Evolutionary conservation across 495 filamentous ascomycete species (phyloP).

Genomic region (Penicillium pulvis): DNA sequence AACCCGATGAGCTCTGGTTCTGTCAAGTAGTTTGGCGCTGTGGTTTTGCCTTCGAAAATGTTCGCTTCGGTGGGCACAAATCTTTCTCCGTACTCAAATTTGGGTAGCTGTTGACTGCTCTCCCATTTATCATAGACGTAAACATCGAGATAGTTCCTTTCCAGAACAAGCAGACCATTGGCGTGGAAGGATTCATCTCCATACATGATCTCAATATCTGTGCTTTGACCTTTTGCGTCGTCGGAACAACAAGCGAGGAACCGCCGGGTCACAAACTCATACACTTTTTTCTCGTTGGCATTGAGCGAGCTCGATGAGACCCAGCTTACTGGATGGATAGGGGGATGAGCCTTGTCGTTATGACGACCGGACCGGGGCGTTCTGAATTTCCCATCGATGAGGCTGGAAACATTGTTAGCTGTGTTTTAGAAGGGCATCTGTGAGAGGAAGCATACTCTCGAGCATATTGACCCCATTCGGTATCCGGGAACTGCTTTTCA

Average conservation of each 20-base stretch:
- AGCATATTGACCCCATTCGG: slow-evolving; percentile 80
- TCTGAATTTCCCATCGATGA: slow-evolving; percentile 77
- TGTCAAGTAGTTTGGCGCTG: slow-evolving; percentile 81
- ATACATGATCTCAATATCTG: slow-evolving; percentile 81
- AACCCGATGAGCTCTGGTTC: slow-evolving; percentile 96
- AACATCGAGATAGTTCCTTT: slow-evolving; percentile 91
- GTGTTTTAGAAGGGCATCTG: neutral
- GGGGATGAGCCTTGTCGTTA: slow-evolving; percentile 96
- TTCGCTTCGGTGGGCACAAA: slow-evolving; percentile 90
- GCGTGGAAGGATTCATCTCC: slow-evolving; percentile 81
- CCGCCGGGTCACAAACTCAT: slow-evolving; percentile 91
- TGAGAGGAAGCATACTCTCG: slow-evolving; percentile 48
- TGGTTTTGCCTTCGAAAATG: slow-evolving; percentile 85
- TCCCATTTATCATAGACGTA: slow-evolving; percentile 97
- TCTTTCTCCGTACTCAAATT: slow-evolving; percentile 71
- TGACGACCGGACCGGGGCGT: slow-evolving; percentile 79
- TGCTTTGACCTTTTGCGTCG: slow-evolving; percentile 82
- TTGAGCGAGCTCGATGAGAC: slow-evolving; percentile 62
- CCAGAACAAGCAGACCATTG: slow-evolving; percentile 80
- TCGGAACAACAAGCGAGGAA: slow-evolving; percentile 97
- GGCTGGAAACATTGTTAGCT: slow-evolving; percentile 38
- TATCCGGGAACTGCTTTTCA: slow-evolving; percentile 78
- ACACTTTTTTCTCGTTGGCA: slow-evolving; percentile 71
- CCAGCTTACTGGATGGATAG: slow-evolving; percentile 90
- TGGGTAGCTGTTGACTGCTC: slow-evolving; percentile 78